Evolutionary conservation across 2,329 filamentous ascomycete genomes (phyloP).

Genomic region (Ophiostoma sp.): DNA sequence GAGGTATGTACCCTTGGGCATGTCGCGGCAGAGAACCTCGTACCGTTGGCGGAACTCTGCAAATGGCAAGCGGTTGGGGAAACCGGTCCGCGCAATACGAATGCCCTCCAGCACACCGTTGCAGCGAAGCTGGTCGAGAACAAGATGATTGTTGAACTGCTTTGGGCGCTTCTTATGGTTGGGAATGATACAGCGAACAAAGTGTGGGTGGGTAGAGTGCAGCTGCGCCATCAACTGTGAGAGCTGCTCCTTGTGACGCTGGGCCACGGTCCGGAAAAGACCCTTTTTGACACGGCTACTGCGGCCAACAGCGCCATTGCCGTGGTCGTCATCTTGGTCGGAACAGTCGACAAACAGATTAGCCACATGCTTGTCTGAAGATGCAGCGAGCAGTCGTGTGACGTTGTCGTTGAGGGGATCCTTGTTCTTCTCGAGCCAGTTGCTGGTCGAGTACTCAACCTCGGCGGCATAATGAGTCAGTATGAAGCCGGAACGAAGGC

Average conservation of each 20-base stretch:
- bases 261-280: conserved; percentile 91
- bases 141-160: conserved; percentile 83
- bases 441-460: conserved; percentile 91
- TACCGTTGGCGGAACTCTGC: conserved; percentile 93
- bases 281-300: conserved; percentile 90
- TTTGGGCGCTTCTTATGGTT: conserved; percentile 98
- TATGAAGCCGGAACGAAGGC: conserved; percentile 86
- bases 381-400: conserved; percentile 77
- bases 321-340: conserved; percentile 65
- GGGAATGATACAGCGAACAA: conserved; percentile 93
- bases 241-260: conserved; percentile 96
- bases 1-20: conserved; percentile 49
- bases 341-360: conserved; percentile 79
- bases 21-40: conserved; percentile 72
- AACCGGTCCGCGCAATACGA: conserved; percentile 91
- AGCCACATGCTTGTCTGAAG: conserved; percentile 76
- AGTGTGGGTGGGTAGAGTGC: conserved; percentile 94
- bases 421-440: conserved; percentile 98
- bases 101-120: conserved; percentile 99
- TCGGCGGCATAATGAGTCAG: conserved; percentile 97
- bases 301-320: conserved; percentile 44
- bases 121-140: conserved; percentile 93
- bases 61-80: conserved; percentile 88
- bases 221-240: conserved; percentile 91
- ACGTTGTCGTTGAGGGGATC: conserved; percentile 97